Evolutionary conservation across 2,329 filamentous ascomycete genomes (phyloP).

Genomic region (Aplosporella prunicola): DNA sequence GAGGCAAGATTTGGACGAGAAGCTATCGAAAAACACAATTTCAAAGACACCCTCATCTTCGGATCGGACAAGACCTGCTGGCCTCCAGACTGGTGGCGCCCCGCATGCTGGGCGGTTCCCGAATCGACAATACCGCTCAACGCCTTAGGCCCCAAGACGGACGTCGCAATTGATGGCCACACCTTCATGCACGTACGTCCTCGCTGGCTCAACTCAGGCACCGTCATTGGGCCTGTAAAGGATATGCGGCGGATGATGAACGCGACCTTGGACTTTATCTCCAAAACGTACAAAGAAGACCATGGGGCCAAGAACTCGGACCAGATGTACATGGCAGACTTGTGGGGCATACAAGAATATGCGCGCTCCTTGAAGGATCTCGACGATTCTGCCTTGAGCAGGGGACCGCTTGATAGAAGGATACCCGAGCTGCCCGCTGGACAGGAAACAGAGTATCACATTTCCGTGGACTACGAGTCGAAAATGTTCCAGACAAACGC

Average conservation of each 20-base stretch:
- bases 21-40: neutral
- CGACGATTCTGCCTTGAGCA: neutral
- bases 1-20: neutral
- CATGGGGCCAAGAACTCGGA: conserved; percentile 31
- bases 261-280: conserved; percentile 23
- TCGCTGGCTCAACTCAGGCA: conserved; percentile 40
- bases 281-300: conserved; percentile 24
- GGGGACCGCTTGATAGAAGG: neutral
- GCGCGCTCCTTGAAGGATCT: conserved; percentile 22
- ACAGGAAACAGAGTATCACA: neutral
- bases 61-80: conserved; percentile 14
- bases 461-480: neutral
- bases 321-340: conserved; percentile 36
- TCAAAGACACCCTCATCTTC: neutral
- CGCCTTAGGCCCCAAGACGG: conserved; percentile 18
- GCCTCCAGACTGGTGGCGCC: neutral
- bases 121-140: conserved; percentile 39
- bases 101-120: neutral
- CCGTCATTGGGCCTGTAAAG: conserved; percentile 33
- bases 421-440: conserved; percentile 12
- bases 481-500: neutral
- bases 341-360: conserved; percentile 37
- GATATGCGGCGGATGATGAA: conserved; percentile 24
- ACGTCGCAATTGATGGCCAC: too few species aligned
- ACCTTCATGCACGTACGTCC: conserved; percentile 16